These are phyloP conservation scores for Madurella fahalii DNA, from an alignment of 2,329 filamentous ascomycete genomes.

Conservation along the genomic window DNA sequence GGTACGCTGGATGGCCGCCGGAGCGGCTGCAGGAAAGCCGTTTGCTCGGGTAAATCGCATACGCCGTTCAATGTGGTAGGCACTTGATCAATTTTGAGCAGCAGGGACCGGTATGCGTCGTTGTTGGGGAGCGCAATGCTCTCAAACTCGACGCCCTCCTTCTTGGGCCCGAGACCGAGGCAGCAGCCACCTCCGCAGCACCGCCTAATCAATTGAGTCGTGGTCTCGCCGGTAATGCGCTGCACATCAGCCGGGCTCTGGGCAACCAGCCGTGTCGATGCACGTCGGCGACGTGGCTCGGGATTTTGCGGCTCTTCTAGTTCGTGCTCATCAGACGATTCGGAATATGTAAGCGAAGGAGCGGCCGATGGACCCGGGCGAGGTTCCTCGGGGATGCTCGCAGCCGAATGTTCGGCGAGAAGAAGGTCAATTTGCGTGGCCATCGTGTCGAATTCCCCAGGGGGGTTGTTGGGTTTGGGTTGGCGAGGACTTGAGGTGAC, in stretches of 20 bases:
- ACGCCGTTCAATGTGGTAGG: constrained; percentile 69
- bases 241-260: constrained; percentile 60
- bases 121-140: constrained; percentile 66
- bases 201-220: constrained; percentile 56
- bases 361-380: constrained; percentile 45
- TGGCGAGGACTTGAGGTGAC: neutral
- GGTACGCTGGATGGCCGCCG: constrained; percentile 35
- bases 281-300: constrained; percentile 54
- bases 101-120: constrained; percentile 74
- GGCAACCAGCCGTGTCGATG: constrained; percentile 64
- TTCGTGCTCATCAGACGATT: constrained; percentile 54
- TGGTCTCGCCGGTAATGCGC: constrained; percentile 61
- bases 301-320: constrained; percentile 45
- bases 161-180: constrained; percentile 44
- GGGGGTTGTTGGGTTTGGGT: neutral
- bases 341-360: constrained; percentile 60
- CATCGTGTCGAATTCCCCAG: constrained; percentile 29
- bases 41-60: constrained; percentile 69
- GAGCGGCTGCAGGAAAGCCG: constrained; percentile 63
- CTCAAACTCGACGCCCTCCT: constrained; percentile 49
- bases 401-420: constrained; percentile 37
- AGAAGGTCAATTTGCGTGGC: constrained; percentile 36
- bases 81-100: constrained; percentile 71
- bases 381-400: constrained; percentile 44
- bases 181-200: constrained; percentile 65